Percentiles rank a stretch among this genome's conserved stretches.
Conservation (phyloP, 2,329 filamentous ascomycete species). For the Botrytis tulipae region DNA sequence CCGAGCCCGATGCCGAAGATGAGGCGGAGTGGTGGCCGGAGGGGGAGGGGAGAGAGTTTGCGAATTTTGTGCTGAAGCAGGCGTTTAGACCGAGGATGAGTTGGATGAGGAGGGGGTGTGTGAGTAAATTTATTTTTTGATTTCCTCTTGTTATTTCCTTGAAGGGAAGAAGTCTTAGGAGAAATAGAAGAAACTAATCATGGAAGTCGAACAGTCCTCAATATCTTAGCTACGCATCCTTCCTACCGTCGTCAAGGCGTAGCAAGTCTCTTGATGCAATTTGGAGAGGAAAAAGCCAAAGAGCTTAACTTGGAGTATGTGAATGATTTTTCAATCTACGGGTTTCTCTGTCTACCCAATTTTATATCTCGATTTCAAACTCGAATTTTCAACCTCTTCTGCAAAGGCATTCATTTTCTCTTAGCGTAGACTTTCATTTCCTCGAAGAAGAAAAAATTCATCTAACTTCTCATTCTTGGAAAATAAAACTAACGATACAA, state of each 20-base stretch:
- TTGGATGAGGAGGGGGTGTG: not conserved
- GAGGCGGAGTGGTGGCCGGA: slow-evolving; percentile 5
- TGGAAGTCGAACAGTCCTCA: not conserved
- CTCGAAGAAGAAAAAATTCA: too few relatives aligned
- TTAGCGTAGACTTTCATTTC: not conserved
- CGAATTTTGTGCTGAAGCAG: not conserved
- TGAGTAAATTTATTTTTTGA: not conserved
- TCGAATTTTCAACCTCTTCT: not conserved
- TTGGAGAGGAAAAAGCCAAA: slow-evolving; percentile 1
- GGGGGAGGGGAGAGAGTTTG: slow-evolving; percentile 3
- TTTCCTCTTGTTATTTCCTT: not conserved
- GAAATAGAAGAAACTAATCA: not conserved
- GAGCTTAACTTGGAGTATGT: not conserved
- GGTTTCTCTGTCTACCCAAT: too few relatives aligned
- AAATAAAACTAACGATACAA: not conserved
- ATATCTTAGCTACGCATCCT: slow-evolving; percentile 10
- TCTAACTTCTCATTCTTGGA: too few relatives aligned
- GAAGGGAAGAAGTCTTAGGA: not conserved
- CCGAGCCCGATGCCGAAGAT: not conserved
- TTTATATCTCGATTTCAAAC: not conserved
- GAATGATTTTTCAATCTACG: too few relatives aligned
- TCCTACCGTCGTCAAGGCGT: not conserved
- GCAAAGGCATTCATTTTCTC: not conserved
- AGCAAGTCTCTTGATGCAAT: not conserved
- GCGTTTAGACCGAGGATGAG: not conserved